Base-by-base conservation (phyloP, 2,329 filamentous ascomycete genomes). In the Neocucurbitaria cava region DNA sequence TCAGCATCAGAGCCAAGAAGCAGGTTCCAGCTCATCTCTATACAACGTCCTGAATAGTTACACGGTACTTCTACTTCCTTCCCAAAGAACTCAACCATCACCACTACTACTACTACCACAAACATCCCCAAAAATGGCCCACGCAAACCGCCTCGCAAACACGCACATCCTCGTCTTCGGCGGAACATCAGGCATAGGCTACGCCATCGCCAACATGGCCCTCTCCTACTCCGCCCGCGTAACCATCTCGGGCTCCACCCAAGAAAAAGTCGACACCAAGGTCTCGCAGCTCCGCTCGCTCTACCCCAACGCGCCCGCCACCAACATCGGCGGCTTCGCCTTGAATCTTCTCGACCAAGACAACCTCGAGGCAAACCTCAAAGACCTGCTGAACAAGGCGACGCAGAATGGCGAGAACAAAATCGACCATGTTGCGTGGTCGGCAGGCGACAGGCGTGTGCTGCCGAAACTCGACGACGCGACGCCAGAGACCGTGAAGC, bases 121-220 rank as follows among this genome's bases (percentile, higher is more conserved):
- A 17, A n/a, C 4, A 5, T 15, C 17, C 31, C 31, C 5, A 21
- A 42, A 6, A 54, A 73, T 73, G 70, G 70, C 72, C 17, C 72
- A 73, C 53, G 54, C 46, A 28, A 82, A 84, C 64, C 83, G 82
- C 66, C 80, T 85, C 43, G 64, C 74, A 41, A 74, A 75, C 58
- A 65, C 75, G 26, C 79, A 77, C 58, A 75, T 88, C 64, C 81
- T 90, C 33, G 73, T 90, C 68, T 80, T 90, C 49, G 88, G 87
- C 35, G 88, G 86, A 33, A 85, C 85, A 0, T 82, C 84, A 36
- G 87, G 87, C 42, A 88, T 90, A 35, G 88, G 87, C 28, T 85
- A 81, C 59, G 81, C 77, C 49, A 82, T 87, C 5, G 87, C 87
- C 41, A 81, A 85, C 76, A 82, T 82, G 18, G 75, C 79, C 3